Percentiles rank a stretch among this genome's conserved stretches.
phyloP scores from a whole-genome alignment of 352 stramenopile genomes.

The Phytophthora hibernalis region DNA sequence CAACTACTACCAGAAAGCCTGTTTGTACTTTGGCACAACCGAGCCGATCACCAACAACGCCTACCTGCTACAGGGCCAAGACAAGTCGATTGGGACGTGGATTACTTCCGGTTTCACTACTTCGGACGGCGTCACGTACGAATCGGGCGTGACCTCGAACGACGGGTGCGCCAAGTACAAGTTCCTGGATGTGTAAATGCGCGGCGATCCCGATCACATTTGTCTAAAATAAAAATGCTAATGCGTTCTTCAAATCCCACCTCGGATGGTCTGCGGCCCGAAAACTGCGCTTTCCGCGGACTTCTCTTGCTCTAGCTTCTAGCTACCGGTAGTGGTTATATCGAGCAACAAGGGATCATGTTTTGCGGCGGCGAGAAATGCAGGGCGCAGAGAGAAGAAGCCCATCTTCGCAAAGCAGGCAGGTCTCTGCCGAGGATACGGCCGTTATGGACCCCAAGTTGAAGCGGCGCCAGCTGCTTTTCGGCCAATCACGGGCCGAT shows the following conservation, averaged over 20 bases:
- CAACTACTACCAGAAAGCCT: conserved; percentile 59
- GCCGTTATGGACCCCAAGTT: too few species aligned
- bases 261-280: too few species aligned
- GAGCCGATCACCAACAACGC: conserved; percentile 50
- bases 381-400: too few species aligned
- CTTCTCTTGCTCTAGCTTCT: conserved; percentile 25
- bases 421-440: conserved; percentile 15
- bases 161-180: conserved; percentile 43
- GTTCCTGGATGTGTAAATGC: conserved; percentile 23
- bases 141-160: conserved; percentile 40
- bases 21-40: conserved; percentile 41
- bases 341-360: conserved; percentile 10
- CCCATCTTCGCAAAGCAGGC: neutral
- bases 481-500: conserved; percentile 22
- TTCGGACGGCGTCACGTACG: conserved; percentile 50
- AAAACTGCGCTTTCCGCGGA: too few species aligned
- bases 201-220: neutral
- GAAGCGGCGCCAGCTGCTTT: conserved; percentile 25
- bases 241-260: neutral
- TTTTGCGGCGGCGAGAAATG: too few species aligned
- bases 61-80: conserved; percentile 64
- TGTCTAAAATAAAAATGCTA: neutral
- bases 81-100: conserved; percentile 61
- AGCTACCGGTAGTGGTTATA: too few species aligned
- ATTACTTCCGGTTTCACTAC: conserved; percentile 61